Conservation (phyloP, 2,329 filamentous ascomycete species). For the Botryotinia narcissicola region DNA sequence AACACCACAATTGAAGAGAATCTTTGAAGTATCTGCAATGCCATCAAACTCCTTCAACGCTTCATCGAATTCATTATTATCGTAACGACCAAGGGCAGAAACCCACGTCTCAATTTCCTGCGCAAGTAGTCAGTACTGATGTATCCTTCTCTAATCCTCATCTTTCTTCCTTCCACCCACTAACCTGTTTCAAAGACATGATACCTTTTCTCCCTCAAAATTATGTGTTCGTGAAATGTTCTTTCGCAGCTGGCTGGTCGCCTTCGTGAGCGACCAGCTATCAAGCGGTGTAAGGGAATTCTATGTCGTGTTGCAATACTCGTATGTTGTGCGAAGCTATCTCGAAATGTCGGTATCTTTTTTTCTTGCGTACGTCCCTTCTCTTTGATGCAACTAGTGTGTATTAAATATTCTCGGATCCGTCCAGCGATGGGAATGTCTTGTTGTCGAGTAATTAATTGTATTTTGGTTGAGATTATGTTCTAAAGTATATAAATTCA, state of each 20-base stretch:
- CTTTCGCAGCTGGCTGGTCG: slow-evolving; percentile 26
- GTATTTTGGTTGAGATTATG: slow-evolving; percentile 12
- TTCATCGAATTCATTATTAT: slow-evolving; percentile 96
- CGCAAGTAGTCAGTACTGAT: slow-evolving; percentile 12
- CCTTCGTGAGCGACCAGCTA: slow-evolving; percentile 28
- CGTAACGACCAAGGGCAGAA: slow-evolving; percentile 82
- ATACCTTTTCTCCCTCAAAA: slow-evolving; percentile 22
- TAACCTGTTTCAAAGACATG: slow-evolving; percentile 47
- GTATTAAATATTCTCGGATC: slow-evolving; percentile 11
- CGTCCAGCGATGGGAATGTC: slow-evolving; percentile 19
- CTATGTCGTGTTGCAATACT: slow-evolving; percentile 18
- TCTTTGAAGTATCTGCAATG: slow-evolving; percentile 95
- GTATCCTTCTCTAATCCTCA: neutral
- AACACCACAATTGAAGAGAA: slow-evolving; percentile 96
- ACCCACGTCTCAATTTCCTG: slow-evolving; percentile 99
- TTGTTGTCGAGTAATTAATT: neutral
- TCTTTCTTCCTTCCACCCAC: slow-evolving; percentile 21
- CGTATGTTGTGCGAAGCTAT: slow-evolving; percentile 18
- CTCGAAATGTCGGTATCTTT: slow-evolving; percentile 12
- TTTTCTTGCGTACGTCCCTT: neutral
- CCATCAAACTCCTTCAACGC: slow-evolving; percentile 78
- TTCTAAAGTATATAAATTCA: slow-evolving; percentile 9
- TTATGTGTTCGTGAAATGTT: slow-evolving; percentile 8
- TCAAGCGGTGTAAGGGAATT: slow-evolving; percentile 17
- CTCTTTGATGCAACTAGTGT: slow-evolving; percentile 15